These are phyloP conservation scores for Microbotryum lychnidis-dioicae DNA, from an alignment of 1,284 basidiomycete species.

Conservation along the genomic window DNA sequence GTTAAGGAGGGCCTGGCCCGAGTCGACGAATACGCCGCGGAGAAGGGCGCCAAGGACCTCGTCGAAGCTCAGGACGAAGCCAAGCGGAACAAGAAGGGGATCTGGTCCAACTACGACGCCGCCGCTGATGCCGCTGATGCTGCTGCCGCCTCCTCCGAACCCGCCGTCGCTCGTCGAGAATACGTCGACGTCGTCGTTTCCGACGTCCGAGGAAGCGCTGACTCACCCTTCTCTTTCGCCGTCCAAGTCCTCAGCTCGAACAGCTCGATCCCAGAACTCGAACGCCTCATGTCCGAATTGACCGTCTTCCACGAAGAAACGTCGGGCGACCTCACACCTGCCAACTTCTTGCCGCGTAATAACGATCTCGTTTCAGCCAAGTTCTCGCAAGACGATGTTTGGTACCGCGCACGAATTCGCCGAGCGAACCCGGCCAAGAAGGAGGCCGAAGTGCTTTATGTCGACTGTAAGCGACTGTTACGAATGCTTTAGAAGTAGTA, in stretches of 20 bases:
- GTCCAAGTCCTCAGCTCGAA: constrained; percentile 77
- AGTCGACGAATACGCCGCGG: constrained; percentile 81
- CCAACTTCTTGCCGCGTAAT: constrained; percentile 51
- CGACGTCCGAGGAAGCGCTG: constrained; percentile 59
- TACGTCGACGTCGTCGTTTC: constrained; percentile 89
- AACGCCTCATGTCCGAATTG: constrained; percentile 89
- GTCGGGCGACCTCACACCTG: constrained; percentile 48
- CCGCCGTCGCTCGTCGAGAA: constrained; percentile 49
- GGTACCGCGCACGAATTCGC: constrained; percentile 88
- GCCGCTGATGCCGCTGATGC: constrained; percentile 47
- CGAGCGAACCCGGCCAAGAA: constrained; percentile 72
- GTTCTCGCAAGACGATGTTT: constrained; percentile 73
- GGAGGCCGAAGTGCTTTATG: constrained; percentile 56
- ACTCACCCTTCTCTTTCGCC: constrained; percentile 73
- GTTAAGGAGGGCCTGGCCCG: constrained; percentile 70
- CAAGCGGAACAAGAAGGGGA: constrained; percentile 57
- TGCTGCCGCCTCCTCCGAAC: constrained; percentile 41
- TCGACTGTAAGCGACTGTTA: constrained; percentile 26
- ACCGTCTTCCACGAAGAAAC: constrained; percentile 64
- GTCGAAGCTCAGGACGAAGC: constrained; percentile 62
- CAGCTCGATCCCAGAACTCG: constrained; percentile 72
- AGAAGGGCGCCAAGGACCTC: constrained; percentile 69
- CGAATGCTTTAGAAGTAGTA: not conserved
- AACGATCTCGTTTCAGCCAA: constrained; percentile 79
- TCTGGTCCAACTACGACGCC: constrained; percentile 68